Evolutionary conservation across 1,284 basidiomycete genomes (phyloP), one percentile per base, ranked within the genome.

Genomic region (Uromyces viciae-fabae): DNA sequence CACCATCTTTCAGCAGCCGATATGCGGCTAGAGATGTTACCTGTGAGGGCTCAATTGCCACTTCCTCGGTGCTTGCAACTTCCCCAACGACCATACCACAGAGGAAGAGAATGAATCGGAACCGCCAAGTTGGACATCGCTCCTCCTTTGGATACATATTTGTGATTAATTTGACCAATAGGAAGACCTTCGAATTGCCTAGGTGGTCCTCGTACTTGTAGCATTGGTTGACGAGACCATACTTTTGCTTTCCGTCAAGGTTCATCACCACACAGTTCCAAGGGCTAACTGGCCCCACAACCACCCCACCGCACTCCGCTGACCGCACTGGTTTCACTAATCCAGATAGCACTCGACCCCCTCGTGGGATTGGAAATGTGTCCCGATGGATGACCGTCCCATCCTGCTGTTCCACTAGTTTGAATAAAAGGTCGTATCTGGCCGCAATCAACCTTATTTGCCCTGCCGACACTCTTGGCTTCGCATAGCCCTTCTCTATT

Each of bases 251-350:
- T 72, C 43, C 40, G 31, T 5, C 22, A 19, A 49, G 28, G 15
- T 72, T 49, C 28, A 25, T 25, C 8, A 72, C 42, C 43, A 72
- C 40, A 72, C 40, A 72, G n/a, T 72, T 72, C 43, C 43, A 28
- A 4, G 69, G 69, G 15, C 43, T 72, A 25, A 52, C 52, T 40
- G 15, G 25, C 22, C 64, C 64, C 15, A 68, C 64, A 28, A 68
- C 40, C 38, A 68, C n/a, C 31, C 64, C 64, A 40, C 42, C 25
- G 19, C 64, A 68, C 9, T 17, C 17, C 25, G 52, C 3, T 52
- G 40, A 43, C n/a, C 28, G 7, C 36, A 52, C 25, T 52, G 43
- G 40, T 8, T 14, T 33, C n/a, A 46, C 69, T 17, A 49, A 17
- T 72, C 42, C 40, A 4, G 69, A 72, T 25, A 72, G 36, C 2